A percentile compares a stretch with the other conserved stretches of the same genome.
Conservation (phyloP, 768 basidiomycete species). For the Dioszegia crocea region DNA sequence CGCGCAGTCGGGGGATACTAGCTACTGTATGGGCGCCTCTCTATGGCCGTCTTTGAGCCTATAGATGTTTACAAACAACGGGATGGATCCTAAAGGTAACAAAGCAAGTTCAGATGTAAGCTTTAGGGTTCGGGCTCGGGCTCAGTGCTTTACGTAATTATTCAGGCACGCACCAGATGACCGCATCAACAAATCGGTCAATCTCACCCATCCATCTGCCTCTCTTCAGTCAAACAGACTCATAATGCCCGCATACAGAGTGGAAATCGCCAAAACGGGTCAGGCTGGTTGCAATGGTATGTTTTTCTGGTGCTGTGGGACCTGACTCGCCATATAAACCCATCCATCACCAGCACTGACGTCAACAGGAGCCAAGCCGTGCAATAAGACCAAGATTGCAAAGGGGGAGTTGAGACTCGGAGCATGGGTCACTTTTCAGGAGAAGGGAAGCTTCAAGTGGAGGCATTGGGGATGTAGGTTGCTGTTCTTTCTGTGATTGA, state of each 20-base stretch:
- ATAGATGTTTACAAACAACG: too few species aligned
- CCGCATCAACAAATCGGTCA: background rate
- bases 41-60: too few species aligned
- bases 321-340: background rate
- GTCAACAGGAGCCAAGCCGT: constrained; percentile 34
- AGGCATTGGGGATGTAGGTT: constrained; percentile 81
- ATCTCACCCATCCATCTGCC: background rate
- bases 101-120: too few species aligned
- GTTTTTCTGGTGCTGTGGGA: background rate
- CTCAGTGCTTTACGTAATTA: too few species aligned
- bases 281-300: constrained; percentile 32
- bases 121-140: too few species aligned
- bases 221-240: background rate
- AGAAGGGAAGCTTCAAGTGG: constrained; percentile 68
- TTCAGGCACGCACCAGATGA: background rate
- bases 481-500: background rate
- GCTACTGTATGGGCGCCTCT: too few species aligned
- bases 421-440: constrained; percentile 67
- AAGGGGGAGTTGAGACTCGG: constrained; percentile 75
- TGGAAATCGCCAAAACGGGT: constrained; percentile 26
- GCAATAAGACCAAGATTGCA: constrained; percentile 62
- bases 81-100: too few species aligned
- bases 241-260: constrained; percentile 29
- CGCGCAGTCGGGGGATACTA: too few species aligned
- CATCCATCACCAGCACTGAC: too few species aligned